These are phyloP conservation scores for Gnaphalium uliginosum DNA, from an alignment of 129 eudicot species.

Conservation along the genomic window DNA sequence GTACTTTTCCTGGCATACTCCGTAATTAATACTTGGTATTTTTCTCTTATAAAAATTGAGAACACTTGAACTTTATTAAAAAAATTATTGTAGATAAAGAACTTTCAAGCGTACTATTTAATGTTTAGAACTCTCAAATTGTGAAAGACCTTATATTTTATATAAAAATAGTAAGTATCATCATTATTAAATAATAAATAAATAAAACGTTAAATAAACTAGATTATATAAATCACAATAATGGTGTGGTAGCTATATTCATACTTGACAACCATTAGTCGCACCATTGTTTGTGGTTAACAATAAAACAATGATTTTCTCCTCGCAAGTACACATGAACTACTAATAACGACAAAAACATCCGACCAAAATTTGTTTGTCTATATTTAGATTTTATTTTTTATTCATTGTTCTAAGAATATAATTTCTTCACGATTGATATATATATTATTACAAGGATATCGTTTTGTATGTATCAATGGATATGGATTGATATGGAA, in stretches of 20 bases:
- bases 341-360: slow-evolving; percentile 33
- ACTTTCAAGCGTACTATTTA: too few relatives aligned
- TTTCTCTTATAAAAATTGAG: too few relatives aligned
- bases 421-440: not conserved
- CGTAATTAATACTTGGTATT: too few relatives aligned
- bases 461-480: too few relatives aligned
- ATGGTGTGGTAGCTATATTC: slow-evolving; percentile 23
- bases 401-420: not conserved
- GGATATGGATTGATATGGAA: too few relatives aligned
- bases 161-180: too few relatives aligned
- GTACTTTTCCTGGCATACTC: too few relatives aligned
- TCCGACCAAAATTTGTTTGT: slow-evolving; percentile 27
- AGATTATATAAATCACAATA: not conserved
- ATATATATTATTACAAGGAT: not conserved
- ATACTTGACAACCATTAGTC: slow-evolving; percentile 26
- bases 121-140: too few relatives aligned
- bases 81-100: too few relatives aligned
- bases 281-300: slow-evolving; percentile 3
- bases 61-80: too few relatives aligned
- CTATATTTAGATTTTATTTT: not conserved
- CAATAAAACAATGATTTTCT: slow-evolving; percentile 26
- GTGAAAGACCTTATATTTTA: too few relatives aligned
- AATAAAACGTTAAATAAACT: not conserved
- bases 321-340: slow-evolving; percentile 31
- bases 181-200: not conserved